Evolutionary conservation across 768 basidiomycete species (phyloP).

Genomic region (Tulasnella sp.): DNA sequence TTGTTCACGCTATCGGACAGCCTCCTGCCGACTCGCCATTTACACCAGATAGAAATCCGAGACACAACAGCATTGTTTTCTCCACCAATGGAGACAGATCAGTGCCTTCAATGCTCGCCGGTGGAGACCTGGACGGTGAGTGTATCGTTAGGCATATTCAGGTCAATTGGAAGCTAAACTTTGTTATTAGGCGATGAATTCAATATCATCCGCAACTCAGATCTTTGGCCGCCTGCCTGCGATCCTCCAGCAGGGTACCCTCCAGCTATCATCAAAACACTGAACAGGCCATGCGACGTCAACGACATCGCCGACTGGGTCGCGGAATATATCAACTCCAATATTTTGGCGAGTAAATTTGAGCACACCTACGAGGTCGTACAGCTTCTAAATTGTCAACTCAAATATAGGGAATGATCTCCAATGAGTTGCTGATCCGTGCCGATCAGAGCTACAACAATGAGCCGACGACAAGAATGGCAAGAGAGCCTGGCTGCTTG

Average conservation of each 20-base stretch:
- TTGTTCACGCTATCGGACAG: constrained; percentile 43
- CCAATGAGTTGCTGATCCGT: constrained; percentile 34
- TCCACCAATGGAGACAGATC: constrained; percentile 47
- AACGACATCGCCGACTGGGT: constrained; percentile 60
- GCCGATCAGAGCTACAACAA: constrained; percentile 37
- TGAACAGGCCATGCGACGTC: constrained; percentile 45
- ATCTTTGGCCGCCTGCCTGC: constrained; percentile 23
- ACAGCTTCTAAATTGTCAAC: neutral
- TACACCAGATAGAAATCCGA: constrained; percentile 37
- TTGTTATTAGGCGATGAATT: constrained; percentile 34
- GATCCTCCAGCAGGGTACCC: constrained; percentile 39
- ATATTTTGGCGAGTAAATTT: constrained; percentile 52
- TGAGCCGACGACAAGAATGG: constrained; percentile 36
- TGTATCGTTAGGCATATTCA: neutral
- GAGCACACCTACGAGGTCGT: too few species aligned
- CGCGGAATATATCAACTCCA: constrained; percentile 55
- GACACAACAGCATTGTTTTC: constrained; percentile 46
- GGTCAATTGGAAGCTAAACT: neutral
- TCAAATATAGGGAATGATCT: neutral
- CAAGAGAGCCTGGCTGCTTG: constrained; percentile 40
- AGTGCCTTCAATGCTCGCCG: constrained; percentile 51
- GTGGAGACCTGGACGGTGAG: constrained; percentile 56
- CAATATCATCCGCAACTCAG: constrained; percentile 32
- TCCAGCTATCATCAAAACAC: constrained; percentile 36
- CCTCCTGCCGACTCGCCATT: constrained; percentile 45